phyloP scores from a whole-genome alignment of 225 moss, liverwort and hornwort genomes.

The Antitrichia curtipendula region DNA sequence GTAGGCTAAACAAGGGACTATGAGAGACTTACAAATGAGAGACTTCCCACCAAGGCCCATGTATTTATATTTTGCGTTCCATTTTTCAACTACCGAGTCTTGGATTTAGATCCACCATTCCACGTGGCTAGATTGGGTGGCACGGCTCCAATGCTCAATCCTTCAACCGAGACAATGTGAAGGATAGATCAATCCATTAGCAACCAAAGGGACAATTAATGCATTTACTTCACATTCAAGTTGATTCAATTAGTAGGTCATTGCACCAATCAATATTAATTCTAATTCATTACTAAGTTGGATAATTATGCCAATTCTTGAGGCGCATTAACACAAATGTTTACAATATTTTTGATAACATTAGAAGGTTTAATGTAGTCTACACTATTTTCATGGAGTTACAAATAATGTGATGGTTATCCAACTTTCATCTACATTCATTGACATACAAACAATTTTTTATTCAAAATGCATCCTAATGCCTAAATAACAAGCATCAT shows the following conservation, averaged over 20 bases:
- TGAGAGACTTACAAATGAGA: too few species aligned
- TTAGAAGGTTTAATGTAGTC: background rate
- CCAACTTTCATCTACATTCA: background rate
- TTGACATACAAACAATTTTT: background rate
- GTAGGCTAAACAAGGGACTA: too few species aligned
- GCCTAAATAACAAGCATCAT: background rate
- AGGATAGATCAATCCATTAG: too few species aligned
- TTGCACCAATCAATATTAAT: fast-evolving
- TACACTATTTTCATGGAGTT: background rate
- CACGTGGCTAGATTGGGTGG: too few species aligned
- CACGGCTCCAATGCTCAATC: background rate
- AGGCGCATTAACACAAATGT: too few species aligned
- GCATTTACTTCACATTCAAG: too few species aligned
- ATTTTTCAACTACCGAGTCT: background rate
- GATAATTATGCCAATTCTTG: background rate
- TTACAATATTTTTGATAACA: too few species aligned
- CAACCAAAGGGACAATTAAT: too few species aligned
- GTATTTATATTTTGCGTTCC: background rate
- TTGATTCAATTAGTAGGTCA: too few species aligned
- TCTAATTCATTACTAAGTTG: background rate
- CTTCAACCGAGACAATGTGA: background rate
- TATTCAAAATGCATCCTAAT: background rate
- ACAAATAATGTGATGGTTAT: background rate
- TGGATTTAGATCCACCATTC: background rate
- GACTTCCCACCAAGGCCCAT: too few species aligned